Base-by-base conservation (phyloP, 2,329 filamentous ascomycete genomes). In the Alternaria atra region DNA sequence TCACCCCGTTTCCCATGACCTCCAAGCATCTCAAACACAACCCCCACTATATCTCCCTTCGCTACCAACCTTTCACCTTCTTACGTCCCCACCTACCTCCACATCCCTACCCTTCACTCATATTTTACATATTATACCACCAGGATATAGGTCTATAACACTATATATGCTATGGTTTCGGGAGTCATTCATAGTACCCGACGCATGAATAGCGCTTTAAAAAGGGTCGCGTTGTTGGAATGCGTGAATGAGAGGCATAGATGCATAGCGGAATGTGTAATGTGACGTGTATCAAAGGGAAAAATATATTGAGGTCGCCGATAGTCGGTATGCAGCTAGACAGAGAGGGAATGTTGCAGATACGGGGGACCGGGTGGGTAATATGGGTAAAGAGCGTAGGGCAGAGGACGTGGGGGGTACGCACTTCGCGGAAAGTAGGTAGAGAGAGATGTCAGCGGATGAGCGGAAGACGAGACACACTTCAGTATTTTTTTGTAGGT, bases 101-200 rank as follows among this genome's bases (percentile, higher is more conserved):
- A 27, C 8, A 34, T 48, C 44, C 44, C 44, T 34, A 15, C 6
- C 29, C 13, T 34, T 34, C 44, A 48, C 44, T 12, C 44, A 48
- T 48, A 34, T n/a, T 23, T 32, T 34, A 12, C 12, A 1, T 5
- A 23, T 15, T 48, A 48, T 48, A 48, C 44, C 44, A n/a, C 44
- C 44, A 48, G 44, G 44, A 23, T 48, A 20, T n/a, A 7, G 3
- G 15, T 25, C 51, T 59, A 59, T 55, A 55, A 44, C 34, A 59
- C 35, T 59, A 17, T 54, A 27, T 13, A 15, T 15, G 46, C 12
- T 54, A 50, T 48, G 6, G n/a, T 12, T 23, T 5, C 50, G 56
- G 48, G 42, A 53, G 56, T 23, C 47, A 52, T 40, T n/a, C 30
- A 58, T 58, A 58, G 50, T 53, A 58, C 56, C 42, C 56, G 50